Conservation (phyloP, 2,329 filamentous ascomycete species). For the Hirsutella minnesotensis region DNA sequence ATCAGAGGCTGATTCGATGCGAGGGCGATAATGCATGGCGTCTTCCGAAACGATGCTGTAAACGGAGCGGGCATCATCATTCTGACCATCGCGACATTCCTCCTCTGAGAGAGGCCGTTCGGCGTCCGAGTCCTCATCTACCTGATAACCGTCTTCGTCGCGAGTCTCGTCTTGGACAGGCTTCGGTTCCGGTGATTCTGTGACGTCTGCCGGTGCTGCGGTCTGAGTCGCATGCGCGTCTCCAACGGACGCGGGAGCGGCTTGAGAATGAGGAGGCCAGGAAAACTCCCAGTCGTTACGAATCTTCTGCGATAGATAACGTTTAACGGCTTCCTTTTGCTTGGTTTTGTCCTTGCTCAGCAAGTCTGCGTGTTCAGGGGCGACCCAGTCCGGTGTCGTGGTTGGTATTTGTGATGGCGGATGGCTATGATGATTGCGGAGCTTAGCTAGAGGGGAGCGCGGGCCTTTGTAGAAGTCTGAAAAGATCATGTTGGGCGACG, state of each 20-base stretch:
- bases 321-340: conserved; percentile 51
- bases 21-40: conserved; percentile 33
- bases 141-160: conserved; percentile 22
- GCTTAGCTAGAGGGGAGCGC: conserved; percentile 38
- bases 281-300: conserved; percentile 48
- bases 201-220: neutral
- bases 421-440: conserved; percentile 27
- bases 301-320: conserved; percentile 40
- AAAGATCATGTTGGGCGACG: conserved; percentile 35
- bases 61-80: conserved; percentile 36
- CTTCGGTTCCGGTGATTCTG: neutral
- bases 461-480: conserved; percentile 47
- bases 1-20: conserved; percentile 46
- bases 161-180: conserved; percentile 18
- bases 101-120: conserved; percentile 15
- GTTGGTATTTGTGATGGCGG: conserved; percentile 17
- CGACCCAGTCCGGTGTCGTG: conserved; percentile 20
- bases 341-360: conserved; percentile 49
- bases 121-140: conserved; percentile 29
- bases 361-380: conserved; percentile 47
- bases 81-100: conserved; percentile 22
- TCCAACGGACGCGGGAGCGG: neutral
- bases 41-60: conserved; percentile 49
- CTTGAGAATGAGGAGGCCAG: conserved; percentile 32
- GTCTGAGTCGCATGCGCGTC: neutral